phyloP scores from a whole-genome alignment of 345 rosid species.

The Sisymbrium altissimum region DNA sequence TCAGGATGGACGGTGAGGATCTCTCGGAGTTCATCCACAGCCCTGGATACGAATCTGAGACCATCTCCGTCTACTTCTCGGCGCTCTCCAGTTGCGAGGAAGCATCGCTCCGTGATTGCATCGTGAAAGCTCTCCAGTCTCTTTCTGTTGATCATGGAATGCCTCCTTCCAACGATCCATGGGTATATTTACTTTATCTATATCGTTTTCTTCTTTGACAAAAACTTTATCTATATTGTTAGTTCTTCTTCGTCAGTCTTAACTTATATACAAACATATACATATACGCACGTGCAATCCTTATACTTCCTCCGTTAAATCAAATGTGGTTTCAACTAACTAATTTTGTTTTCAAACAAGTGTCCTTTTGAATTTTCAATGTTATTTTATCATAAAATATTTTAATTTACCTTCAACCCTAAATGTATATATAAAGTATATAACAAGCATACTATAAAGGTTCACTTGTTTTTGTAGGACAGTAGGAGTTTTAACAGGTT shows the following conservation, averaged over 20 bases:
- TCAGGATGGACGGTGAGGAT: conserved; percentile 96
- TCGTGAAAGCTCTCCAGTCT: conserved; percentile 57
- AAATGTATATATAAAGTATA: too few relatives aligned
- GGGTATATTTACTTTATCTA: conserved; percentile 48
- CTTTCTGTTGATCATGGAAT: conserved; percentile 89
- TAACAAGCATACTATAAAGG: too few relatives aligned
- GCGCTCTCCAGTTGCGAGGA: conserved; percentile 35
- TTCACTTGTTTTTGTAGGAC: too few relatives aligned
- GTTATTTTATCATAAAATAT: not conserved
- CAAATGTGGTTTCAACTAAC: not conserved
- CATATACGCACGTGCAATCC: not conserved
- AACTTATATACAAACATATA: not conserved
- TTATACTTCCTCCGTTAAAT: not conserved
- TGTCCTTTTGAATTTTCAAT: not conserved
- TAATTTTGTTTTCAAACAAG: not conserved
- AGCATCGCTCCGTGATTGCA: conserved; percentile 45
- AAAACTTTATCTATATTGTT: not conserved
- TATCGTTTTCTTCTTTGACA: not conserved
- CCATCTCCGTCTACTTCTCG: conserved; percentile 50
- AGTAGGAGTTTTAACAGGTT: too few relatives aligned
- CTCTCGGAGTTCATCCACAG: conserved; percentile 70
- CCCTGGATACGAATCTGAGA: conserved; percentile 64
- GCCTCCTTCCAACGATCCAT: conserved; percentile 81
- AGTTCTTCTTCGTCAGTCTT: not conserved
- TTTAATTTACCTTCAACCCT: not conserved